Percentiles rank a stretch among this genome's conserved stretches.
Evolutionary conservation across 2,329 filamentous ascomycete species (phyloP).

Genomic region (Metarhizium robertsii): DNA sequence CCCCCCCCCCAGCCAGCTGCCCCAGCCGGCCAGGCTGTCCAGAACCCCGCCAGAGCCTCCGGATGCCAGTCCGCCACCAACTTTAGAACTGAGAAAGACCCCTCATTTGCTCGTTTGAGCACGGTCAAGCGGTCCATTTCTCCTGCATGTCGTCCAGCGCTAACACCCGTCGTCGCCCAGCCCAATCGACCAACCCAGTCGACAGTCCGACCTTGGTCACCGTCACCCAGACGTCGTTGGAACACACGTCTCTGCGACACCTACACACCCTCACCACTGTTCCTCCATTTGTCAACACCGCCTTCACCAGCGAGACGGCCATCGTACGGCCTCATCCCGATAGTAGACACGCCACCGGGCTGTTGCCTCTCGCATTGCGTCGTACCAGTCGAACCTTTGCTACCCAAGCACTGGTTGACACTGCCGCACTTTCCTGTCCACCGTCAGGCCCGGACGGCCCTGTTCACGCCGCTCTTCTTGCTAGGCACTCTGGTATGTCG

Average conservation of each 20-base stretch:
- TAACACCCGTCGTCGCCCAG: not conserved
- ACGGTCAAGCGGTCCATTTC: not conserved
- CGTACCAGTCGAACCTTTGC: not conserved
- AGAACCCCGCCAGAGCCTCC: too few species aligned
- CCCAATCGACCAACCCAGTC: not conserved
- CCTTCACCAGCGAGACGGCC: not conserved
- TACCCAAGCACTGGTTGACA: not conserved
- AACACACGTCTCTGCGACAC: not conserved
- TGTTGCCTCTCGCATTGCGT: not conserved
- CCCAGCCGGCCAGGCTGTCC: too few species aligned
- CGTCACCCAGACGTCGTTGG: too few species aligned
- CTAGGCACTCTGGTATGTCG: not conserved
- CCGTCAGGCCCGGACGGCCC: not conserved
- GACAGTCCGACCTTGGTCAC: too few species aligned
- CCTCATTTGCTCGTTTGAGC: too few species aligned
- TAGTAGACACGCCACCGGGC: not conserved
- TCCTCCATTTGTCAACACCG: not conserved
- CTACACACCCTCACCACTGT: not conserved
- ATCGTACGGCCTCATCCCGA: not conserved
- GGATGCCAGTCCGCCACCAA: too few species aligned
- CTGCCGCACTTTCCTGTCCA: not conserved
- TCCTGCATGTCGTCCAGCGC: conserved; percentile 7
- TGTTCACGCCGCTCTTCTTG: not conserved
- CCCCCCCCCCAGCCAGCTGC: too few species aligned
- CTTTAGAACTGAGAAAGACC: too few species aligned